phyloP scores from a whole-genome alignment of 306 rosid species.

The Pueraria montana region DNA sequence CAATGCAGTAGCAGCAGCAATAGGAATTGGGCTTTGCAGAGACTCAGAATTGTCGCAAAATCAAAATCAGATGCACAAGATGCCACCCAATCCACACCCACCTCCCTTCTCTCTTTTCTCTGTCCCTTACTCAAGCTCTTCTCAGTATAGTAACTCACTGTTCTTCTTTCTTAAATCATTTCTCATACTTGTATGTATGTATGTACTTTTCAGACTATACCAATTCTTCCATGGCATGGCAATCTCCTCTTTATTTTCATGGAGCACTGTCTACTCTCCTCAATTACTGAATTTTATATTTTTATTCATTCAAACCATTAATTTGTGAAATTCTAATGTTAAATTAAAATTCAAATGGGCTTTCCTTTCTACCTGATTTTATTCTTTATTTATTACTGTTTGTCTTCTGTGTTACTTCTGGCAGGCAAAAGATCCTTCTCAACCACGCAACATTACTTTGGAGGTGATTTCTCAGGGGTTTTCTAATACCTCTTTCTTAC shows the following conservation, averaged over 20 bases:
- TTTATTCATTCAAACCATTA: background rate
- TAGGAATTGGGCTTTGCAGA: slow-evolving; percentile 49
- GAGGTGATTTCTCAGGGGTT: slow-evolving; percentile 53
- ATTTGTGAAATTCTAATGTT: background rate
- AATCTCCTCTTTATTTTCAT: too few relatives aligned
- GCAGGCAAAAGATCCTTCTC: slow-evolving; percentile 89
- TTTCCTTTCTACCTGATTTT: background rate
- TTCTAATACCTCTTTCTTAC: background rate
- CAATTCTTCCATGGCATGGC: background rate
- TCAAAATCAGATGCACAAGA: slow-evolving; percentile 54
- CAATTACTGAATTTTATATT: background rate
- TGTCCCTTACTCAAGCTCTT: slow-evolving; percentile 86
- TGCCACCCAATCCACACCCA: slow-evolving; percentile 46
- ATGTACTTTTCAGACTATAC: background rate
- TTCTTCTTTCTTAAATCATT: too few relatives aligned
- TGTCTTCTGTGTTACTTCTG: slow-evolving; percentile 7
- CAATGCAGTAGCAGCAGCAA: background rate
- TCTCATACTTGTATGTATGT: too few relatives aligned
- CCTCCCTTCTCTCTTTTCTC: slow-evolving; percentile 69
- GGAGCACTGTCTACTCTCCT: too few relatives aligned
- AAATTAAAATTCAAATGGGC: background rate
- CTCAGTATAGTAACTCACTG: slow-evolving; percentile 57
- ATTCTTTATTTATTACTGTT: background rate
- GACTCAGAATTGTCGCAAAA: slow-evolving; percentile 51
- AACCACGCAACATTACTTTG: slow-evolving; percentile 71